phyloP scores from a whole-genome alignment of 208 protist species.

The Leishmania mexicana region DNA sequence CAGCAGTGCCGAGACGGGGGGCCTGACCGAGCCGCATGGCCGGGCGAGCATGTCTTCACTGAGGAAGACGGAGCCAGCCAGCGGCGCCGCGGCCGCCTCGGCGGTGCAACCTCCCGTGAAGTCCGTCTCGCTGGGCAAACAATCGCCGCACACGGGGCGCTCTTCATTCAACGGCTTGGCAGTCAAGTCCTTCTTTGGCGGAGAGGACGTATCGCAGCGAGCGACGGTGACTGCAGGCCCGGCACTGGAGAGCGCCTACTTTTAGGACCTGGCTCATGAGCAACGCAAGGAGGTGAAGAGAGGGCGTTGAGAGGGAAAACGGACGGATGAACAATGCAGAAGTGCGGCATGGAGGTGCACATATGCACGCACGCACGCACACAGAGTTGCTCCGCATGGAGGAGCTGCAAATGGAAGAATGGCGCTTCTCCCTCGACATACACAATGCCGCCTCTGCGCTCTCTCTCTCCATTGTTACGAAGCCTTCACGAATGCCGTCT shows the following conservation, averaged over 20 bases:
- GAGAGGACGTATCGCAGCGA: constrained; percentile 5
- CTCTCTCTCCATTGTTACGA: background rate
- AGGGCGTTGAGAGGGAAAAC: no score
- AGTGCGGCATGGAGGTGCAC: background rate
- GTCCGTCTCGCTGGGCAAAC: constrained; percentile 1
- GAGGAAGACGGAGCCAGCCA: constrained; percentile 14
- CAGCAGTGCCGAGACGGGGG: constrained; percentile 28
- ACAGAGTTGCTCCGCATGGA: background rate
- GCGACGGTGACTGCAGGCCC: constrained; percentile 11
- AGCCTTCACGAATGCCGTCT: background rate
- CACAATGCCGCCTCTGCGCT: background rate
- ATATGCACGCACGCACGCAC: background rate
- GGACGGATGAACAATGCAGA: background rate
- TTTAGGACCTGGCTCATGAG: constrained; percentile 16
- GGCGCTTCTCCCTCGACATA: background rate
- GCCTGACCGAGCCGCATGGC: constrained; percentile 34
- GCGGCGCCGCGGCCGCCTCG: background rate
- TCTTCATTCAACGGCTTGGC: constrained; percentile 23
- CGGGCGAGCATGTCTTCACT: constrained; percentile 18
- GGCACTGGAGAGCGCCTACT: constrained; percentile 44
- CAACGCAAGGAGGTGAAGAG: no score
- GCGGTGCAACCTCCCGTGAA: background rate
- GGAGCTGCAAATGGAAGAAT: background rate
- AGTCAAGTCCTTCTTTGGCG: constrained; percentile 48
- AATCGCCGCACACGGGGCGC: background rate